Evolutionary conservation across 2,329 filamentous ascomycete species (phyloP), one percentile per base, ranked within the genome.

Genomic region (Cercospora sp.): DNA sequence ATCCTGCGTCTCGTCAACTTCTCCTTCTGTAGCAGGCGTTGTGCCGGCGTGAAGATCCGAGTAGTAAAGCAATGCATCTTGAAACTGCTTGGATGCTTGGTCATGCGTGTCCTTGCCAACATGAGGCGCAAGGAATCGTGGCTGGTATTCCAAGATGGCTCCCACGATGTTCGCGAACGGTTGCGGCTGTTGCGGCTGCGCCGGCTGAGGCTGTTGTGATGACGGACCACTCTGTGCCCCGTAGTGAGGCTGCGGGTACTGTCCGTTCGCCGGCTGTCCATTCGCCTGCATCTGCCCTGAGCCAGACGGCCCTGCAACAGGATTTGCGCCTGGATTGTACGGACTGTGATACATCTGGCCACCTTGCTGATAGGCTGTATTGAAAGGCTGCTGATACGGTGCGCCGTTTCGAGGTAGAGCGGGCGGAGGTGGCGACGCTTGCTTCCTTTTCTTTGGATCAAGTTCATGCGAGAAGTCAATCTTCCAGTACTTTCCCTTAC

Each of bases 401-500:
- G 68, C 18, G 30, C 58, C 69, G 37, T 67, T 68, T 43, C 53
- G 65, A 18, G 70, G 68, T 53, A 69, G 70, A 28, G 66, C 70
- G 57, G 70, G 65, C n/a, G 68, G 70, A 28, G 72, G 76, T 28
- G 77, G 77, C 34, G 80, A 81, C 53, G 81, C 80, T 45, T 82
- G 81, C 61, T 83, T 82, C 30, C 81, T 79, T 75, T 86, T 86
- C 77, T 86, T 87, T 60, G 87, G 88, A 71, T 88, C 86, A 51
- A 89, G 86, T 3, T 86, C 86, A 5, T 86, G 83, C 10, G 85
- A 84, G 26, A 85, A 84, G 58, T 87, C 85, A 72, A 89, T 84
- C 65, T 85, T 83, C 88, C 88, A 90, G 62, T 87, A 85, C 81
- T 85, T 88, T 58, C 88, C 88, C 77, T 89, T 89, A 64, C 87